phyloP scores from a whole-genome alignment of 23 red algal genomes.

The Gracilaria gracilis region DNA sequence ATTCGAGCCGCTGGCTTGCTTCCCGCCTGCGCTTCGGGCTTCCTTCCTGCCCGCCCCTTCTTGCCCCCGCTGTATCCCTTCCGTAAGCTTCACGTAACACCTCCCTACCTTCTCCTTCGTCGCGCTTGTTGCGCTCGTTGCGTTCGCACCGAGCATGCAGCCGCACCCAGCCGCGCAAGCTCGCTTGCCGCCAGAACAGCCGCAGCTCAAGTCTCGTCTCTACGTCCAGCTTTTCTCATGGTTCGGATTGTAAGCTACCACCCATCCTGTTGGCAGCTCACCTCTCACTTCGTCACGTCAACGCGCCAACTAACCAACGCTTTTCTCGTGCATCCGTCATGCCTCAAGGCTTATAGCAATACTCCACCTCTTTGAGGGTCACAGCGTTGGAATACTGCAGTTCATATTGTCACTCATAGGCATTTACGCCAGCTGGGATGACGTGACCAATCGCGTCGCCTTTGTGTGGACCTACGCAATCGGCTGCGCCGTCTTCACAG shows the following conservation, averaged over 20 bases:
- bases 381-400: constrained; percentile 33
- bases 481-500: constrained; percentile 16
- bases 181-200: not conserved
- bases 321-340: no score
- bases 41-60: no score
- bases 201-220: constrained; percentile 41
- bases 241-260: constrained; percentile 54
- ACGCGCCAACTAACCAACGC: not conserved
- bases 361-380: constrained; percentile 56
- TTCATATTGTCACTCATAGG: constrained; percentile 25
- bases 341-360: constrained; percentile 35
- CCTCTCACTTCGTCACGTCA: not conserved
- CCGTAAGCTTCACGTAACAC: not conserved
- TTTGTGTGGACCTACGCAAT: constrained; percentile 26
- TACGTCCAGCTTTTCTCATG: constrained; percentile 70
- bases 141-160: constrained; percentile 31
- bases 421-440: constrained; percentile 51
- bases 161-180: not conserved
- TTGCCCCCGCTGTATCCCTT: no score
- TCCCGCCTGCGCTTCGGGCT: not conserved
- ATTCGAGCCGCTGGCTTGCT: not conserved
- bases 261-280: not conserved
- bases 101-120: no score
- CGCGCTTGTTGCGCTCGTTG: not conserved
- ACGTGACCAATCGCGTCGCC: constrained; percentile 19